Conservation (phyloP, 345 rosid species). For the Combretum micranthum region DNA sequence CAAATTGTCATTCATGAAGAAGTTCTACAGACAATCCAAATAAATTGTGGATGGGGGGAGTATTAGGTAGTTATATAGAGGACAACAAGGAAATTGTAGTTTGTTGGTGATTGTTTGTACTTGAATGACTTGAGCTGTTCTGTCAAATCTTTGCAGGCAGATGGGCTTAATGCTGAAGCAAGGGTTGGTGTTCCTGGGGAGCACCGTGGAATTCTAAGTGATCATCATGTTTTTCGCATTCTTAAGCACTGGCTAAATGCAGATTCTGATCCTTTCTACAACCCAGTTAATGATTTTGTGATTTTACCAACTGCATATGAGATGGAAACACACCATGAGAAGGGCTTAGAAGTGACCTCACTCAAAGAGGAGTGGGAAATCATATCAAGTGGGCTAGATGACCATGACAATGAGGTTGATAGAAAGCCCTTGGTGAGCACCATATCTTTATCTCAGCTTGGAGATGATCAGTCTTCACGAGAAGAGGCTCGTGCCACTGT, state of each 20-base stretch:
- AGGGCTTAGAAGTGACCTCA: conserved; percentile 66
- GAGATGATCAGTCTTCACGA: conserved; percentile 22
- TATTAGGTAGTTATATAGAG: too few relatives aligned
- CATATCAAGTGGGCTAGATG: conserved; percentile 29
- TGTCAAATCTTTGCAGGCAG: conserved; percentile 43
- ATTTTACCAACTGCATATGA: conserved; percentile 70
- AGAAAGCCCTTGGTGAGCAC: conserved; percentile 36
- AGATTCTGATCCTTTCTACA: conserved; percentile 77
- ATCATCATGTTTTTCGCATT: conserved; percentile 80
- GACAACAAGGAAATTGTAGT: too few relatives aligned
- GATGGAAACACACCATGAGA: conserved; percentile 46
- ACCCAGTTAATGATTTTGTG: conserved; percentile 84
- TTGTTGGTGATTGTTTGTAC: too few relatives aligned
- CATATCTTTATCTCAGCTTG: conserved; percentile 40
- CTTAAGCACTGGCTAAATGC: conserved; percentile 87
- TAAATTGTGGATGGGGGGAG: too few relatives aligned
- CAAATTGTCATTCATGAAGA: too few relatives aligned
- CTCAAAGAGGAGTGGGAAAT: conserved; percentile 95
- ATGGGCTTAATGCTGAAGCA: conserved; percentile 88
- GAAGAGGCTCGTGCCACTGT: conserved; percentile 67
- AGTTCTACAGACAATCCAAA: too few relatives aligned
- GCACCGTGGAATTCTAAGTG: conserved; percentile 83
- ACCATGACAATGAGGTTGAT: conserved; percentile 7
- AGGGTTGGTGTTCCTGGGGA: conserved; percentile 93
- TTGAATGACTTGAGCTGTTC: background rate